A percentile compares a stretch with the other conserved stretches of the same genome.
Conservation (phyloP, 2,329 filamentous ascomycete species). For the Sporothrix euskadiensis region DNA sequence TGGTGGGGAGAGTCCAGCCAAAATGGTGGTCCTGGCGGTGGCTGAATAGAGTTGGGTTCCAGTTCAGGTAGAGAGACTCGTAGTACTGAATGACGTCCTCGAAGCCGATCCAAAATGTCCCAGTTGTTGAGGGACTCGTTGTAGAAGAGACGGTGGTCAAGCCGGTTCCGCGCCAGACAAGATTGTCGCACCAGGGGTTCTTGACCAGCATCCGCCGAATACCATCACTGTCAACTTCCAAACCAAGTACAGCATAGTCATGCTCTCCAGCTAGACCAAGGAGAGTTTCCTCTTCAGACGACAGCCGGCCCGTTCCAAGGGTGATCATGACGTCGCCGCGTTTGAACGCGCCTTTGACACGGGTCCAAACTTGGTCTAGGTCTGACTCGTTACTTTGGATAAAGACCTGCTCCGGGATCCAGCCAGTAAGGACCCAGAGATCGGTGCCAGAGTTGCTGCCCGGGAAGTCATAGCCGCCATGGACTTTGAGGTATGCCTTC, state of each 20-base stretch:
- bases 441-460: slow-evolving; percentile 97
- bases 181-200: slow-evolving; percentile 90
- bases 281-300: slow-evolving; percentile 71
- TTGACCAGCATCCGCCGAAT: slow-evolving; percentile 78
- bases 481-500: slow-evolving; percentile 93
- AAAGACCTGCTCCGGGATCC: slow-evolving; percentile 96
- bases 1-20: slow-evolving; percentile 65
- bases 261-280: slow-evolving; percentile 86
- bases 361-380: slow-evolving; percentile 72
- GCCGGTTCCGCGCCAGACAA: slow-evolving; percentile 65
- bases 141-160: slow-evolving; percentile 27
- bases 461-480: slow-evolving; percentile 95
- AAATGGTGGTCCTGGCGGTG: slow-evolving; percentile 89
- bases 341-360: slow-evolving; percentile 72
- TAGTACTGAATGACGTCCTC: slow-evolving; percentile 89
- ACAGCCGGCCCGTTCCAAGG: slow-evolving; percentile 83
- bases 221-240: slow-evolving; percentile 63
- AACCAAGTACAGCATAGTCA: slow-evolving; percentile 86
- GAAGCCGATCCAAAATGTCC: slow-evolving; percentile 92
- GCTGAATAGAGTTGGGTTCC: slow-evolving; percentile 84
- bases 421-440: slow-evolving; percentile 87
- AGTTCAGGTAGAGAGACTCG: slow-evolving; percentile 94
- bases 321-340: slow-evolving; percentile 83
- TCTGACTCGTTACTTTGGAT: slow-evolving; percentile 77
- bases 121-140: slow-evolving; percentile 50